Evolutionary conservation across 192 early-diverging fungal genomes (phyloP).

Genomic region (Jimgerdemannia flammicorona): DNA sequence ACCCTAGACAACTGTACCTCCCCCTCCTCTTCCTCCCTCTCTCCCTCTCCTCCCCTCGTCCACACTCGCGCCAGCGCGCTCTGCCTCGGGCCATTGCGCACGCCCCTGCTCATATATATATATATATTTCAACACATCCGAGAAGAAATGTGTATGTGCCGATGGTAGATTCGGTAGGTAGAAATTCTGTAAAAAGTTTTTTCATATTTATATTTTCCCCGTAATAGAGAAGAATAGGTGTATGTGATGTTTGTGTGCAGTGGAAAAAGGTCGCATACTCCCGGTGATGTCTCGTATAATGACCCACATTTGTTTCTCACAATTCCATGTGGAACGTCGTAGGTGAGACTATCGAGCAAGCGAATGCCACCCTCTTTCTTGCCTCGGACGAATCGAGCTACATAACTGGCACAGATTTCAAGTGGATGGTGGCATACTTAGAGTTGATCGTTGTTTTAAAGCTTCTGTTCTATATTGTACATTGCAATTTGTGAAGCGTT

Average conservation of each 20-base stretch:
- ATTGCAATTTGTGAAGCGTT: not conserved
- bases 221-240: not conserved
- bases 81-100: slow-evolving; percentile 78
- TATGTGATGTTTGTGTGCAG: not conserved
- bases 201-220: not conserved
- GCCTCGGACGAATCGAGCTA: slow-evolving; percentile 76
- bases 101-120: slow-evolving; percentile 78
- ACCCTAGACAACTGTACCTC: no score
- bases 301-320: not conserved
- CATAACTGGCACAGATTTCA: slow-evolving; percentile 80
- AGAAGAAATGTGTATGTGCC: slow-evolving; percentile 77
- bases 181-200: not conserved
- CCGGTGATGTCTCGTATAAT: slow-evolving; percentile 15
- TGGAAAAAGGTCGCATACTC: no score
- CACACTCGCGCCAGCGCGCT: slow-evolving; percentile 82
- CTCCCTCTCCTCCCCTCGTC: slow-evolving; percentile 49
- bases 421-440: slow-evolving; percentile 77
- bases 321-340: not conserved
- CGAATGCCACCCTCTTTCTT: slow-evolving; percentile 76
- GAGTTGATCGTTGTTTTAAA: slow-evolving; percentile 30
- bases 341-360: slow-evolving; percentile 85
- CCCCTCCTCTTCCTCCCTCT: no score
- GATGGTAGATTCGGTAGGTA: slow-evolving; percentile 73
- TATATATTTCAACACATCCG: slow-evolving; percentile 74
- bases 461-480: slow-evolving; percentile 47